Conservation (phyloP, 2,329 filamentous ascomycete genomes). For the Pseudogymnoascus sp. region DNA sequence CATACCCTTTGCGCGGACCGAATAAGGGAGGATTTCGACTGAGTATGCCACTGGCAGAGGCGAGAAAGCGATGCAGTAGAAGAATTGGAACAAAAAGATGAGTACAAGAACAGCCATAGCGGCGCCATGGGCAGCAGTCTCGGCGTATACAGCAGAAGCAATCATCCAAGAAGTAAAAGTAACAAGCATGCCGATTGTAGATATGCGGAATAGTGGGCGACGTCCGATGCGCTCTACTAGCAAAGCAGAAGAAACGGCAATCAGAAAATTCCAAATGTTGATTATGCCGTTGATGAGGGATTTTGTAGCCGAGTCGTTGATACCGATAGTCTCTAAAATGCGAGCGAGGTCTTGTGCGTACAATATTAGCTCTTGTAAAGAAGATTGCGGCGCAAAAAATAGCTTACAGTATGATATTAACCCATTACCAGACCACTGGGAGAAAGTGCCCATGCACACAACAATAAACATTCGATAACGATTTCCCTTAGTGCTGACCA, state of each 20-base stretch:
- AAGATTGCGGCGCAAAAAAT: neutral
- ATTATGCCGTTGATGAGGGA: slow-evolving; percentile 24
- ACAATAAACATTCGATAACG: neutral
- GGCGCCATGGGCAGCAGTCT: slow-evolving; percentile 19
- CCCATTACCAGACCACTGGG: slow-evolving; percentile 3
- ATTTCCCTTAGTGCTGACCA: neutral
- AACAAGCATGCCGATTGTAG: slow-evolving; percentile 24
- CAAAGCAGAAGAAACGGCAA: slow-evolving; percentile 38
- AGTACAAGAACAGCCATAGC: slow-evolving; percentile 33
- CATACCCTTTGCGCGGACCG: slow-evolving; percentile 30
- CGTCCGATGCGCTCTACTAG: slow-evolving; percentile 33
- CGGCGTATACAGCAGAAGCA: slow-evolving; percentile 27
- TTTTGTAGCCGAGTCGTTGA: slow-evolving; percentile 15
- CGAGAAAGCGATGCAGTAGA: slow-evolving; percentile 40
- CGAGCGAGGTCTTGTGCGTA: slow-evolving; percentile 20
- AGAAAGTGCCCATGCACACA: neutral
- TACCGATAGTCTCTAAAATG: slow-evolving; percentile 20
- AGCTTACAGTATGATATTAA: neutral
- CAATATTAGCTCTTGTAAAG: neutral
- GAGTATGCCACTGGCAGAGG: slow-evolving; percentile 38
- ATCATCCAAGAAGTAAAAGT: slow-evolving; percentile 31
- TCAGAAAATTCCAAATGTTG: slow-evolving; percentile 29
- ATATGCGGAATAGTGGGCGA: slow-evolving; percentile 16
- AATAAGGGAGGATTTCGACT: slow-evolving; percentile 34
- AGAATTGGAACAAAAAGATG: slow-evolving; percentile 42